Base-by-base conservation (phyloP, 768 basidiomycete species). In the Amanita subjunquillea region DNA sequence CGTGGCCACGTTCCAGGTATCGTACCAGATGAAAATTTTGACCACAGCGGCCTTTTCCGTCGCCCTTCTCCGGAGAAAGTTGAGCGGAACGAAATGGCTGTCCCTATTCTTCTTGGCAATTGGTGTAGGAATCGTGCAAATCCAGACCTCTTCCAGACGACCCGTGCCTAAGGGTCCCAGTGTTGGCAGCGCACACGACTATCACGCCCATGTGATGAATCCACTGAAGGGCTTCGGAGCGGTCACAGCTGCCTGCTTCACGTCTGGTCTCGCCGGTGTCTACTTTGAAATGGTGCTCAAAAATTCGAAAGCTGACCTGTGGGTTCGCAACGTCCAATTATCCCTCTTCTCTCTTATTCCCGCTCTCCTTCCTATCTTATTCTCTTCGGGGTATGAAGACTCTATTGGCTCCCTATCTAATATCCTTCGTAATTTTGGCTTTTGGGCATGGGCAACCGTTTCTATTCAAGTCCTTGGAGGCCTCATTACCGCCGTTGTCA, bases 241-340 rank as follows among this genome's bases (percentile, higher is more conserved):
- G 1, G 94, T 98, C 47, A 76, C 80, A 4, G 80, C 85, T 13
- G 93, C 95, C 0, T 98, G 95, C 72, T 82, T 95, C 64, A 96
- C 94, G 0, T 95, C 92, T 0, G 95, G 95, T 23, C 81, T 98
- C 42, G 94, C 94, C 0, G 94, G 94, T 6, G 94, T 97, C 25
- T 98, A 98, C 71, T 98, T 98, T 59, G 95, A 98, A 71, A 93
- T 95, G 87, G 92, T 93, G 34, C 73, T 94, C 59, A 98, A 95
- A 72, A 85, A 86, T 59, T 89, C 89, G 2, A 83, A 83, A 59
- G 78, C 84, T 4, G 92, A 96, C 68, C 76, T 98, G 8, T 97
- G 95, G 95, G 83, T 95, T 54, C 87, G 95, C 63, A 98, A 97
- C 65, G 87, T 95, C 55, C 95, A 98, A 66, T 78, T 98, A 17